Percentiles rank a stretch among this genome's conserved stretches.
phyloP scores from a whole-genome alignment of 2,329 filamentous ascomycete genomes.

The Fonsecaea pugnacius region DNA sequence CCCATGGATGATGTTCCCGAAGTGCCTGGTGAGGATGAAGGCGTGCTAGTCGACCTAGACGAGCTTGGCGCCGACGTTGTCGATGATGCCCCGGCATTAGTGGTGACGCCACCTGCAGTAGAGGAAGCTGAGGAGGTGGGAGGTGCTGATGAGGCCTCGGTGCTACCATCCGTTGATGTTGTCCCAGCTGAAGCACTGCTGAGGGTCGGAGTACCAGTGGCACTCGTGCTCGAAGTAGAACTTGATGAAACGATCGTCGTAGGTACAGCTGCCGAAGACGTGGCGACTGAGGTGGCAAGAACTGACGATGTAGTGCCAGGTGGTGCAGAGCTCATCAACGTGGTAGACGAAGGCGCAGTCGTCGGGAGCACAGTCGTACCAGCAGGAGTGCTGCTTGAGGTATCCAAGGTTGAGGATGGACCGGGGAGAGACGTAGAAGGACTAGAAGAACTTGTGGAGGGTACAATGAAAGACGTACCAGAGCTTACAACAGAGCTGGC shows the following conservation, averaged over 20 bases:
- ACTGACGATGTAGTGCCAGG: constrained; percentile 5
- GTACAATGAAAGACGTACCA: constrained; percentile 21
- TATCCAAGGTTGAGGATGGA: constrained; percentile 6
- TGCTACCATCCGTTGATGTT: not conserved
- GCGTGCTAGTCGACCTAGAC: not conserved
- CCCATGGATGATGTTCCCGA: not conserved
- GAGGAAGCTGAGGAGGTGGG: not conserved
- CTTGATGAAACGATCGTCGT: not conserved
- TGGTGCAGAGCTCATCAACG: not conserved
- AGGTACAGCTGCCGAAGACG: not conserved
- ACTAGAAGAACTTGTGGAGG: constrained; percentile 21
- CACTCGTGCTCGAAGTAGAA: constrained; percentile 4
- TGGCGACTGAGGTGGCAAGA: not conserved
- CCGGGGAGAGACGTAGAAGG: constrained; percentile 3
- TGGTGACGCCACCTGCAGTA: not conserved
- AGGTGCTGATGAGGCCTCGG: not conserved
- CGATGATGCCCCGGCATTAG: not conserved
- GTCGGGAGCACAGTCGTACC: constrained; percentile 6
- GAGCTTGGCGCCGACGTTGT: not conserved
- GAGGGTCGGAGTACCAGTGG: not conserved
- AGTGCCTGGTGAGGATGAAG: not conserved
- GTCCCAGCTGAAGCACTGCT: not conserved
- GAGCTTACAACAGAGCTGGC: constrained; percentile 16
- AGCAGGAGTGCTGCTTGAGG: not conserved
- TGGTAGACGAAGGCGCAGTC: not conserved